phyloP scores from a whole-genome alignment of 1,284 basidiomycete species.

The Cystobasidium slooffiae region DNA sequence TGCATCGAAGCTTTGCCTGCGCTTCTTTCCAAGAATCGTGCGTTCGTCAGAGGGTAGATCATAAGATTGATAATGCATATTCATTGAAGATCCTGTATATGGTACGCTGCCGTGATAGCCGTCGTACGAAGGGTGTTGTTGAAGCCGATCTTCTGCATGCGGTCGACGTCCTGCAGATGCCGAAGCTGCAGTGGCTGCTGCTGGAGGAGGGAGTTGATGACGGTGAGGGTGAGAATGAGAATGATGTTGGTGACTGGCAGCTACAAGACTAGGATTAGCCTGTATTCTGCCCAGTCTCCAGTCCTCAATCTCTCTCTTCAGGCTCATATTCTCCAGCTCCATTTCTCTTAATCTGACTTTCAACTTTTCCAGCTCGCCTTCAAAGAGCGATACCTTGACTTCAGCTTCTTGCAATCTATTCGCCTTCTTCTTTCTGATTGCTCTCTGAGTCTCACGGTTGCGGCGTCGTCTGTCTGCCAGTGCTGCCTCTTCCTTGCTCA shows the following conservation, averaged over 20 bases:
- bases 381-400: conserved; percentile 10
- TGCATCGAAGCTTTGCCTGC: conserved; percentile 6
- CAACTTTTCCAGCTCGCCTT: conserved; percentile 16
- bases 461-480: conserved; percentile 25
- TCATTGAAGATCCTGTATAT: not conserved
- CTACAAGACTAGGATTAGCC: not conserved
- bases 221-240: not conserved
- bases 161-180: not conserved
- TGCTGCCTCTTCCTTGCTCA: conserved; percentile 30
- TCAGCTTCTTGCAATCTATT: conserved; percentile 39
- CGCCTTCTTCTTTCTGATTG: conserved; percentile 28
- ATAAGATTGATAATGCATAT: conserved; percentile 6
- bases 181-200: not conserved
- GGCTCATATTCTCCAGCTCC: not conserved
- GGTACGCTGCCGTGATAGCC: not conserved
- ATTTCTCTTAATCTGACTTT: conserved; percentile 17
- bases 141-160: not conserved
- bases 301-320: conserved; percentile 20
- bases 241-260: not conserved
- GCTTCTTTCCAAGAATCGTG: conserved; percentile 8
- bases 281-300: conserved; percentile 27
- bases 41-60: not conserved
- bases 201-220: not conserved
- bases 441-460: conserved; percentile 34
- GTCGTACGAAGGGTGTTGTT: not conserved